Evolutionary conservation across 2,329 filamentous ascomycete species (phyloP).

Genomic region (Claviceps pusilla): DNA sequence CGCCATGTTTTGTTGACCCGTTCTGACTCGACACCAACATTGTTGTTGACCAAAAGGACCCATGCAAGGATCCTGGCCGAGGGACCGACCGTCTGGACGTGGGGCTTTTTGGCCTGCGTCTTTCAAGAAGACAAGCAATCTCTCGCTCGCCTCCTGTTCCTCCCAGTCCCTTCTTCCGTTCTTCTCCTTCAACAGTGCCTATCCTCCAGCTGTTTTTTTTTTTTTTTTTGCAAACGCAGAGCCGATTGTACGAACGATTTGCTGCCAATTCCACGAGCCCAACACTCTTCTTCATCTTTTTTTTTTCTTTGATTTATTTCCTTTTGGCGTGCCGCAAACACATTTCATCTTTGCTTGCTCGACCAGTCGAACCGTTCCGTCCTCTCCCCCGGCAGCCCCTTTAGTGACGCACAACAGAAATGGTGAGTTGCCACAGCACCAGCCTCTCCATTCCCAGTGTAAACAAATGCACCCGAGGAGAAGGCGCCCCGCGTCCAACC

Average conservation of each 20-base stretch:
- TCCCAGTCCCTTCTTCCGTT: neutral
- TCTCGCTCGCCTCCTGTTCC: neutral
- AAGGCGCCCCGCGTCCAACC: constrained; percentile 4
- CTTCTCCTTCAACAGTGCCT: neutral
- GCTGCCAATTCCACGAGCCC: no score
- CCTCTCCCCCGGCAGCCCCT: neutral
- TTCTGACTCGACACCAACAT: no score
- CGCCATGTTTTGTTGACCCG: neutral
- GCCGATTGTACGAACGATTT: neutral
- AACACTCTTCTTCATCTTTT: neutral
- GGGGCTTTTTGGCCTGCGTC: neutral
- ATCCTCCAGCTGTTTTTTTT: neutral
- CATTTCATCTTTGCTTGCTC: neutral
- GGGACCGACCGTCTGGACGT: neutral
- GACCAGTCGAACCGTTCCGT: neutral
- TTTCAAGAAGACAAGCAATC: neutral
- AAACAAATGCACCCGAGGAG: constrained; percentile 5
- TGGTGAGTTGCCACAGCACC: constrained; percentile 8
- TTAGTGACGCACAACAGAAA: neutral
- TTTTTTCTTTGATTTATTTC: neutral
- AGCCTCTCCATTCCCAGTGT: neutral
- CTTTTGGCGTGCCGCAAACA: neutral
- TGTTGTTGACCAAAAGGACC: neutral
- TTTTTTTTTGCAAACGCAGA: neutral
- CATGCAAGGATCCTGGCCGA: neutral